Percentiles rank a stretch among this genome's conserved stretches.
These are phyloP conservation scores for Tolypocladium amazonense DNA, from an alignment of 2,329 filamentous ascomycete genomes.

Conservation along the genomic window DNA sequence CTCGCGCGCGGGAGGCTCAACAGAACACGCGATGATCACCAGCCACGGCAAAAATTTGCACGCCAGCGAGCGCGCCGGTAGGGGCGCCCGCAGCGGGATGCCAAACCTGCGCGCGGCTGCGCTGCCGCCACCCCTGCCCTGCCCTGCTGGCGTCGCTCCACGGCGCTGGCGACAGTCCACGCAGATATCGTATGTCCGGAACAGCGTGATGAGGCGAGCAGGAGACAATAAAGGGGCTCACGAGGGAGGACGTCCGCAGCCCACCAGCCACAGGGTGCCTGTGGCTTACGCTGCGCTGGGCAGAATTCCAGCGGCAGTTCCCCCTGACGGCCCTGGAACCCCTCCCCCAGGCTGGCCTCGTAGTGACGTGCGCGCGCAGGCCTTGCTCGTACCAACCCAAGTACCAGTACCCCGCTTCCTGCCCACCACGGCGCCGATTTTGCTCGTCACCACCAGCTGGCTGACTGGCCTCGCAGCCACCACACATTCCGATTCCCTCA, in stretches of 20 bases:
- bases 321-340: not conserved
- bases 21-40: slow-evolving; percentile 4
- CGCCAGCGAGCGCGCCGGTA: not conserved
- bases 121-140: not conserved
- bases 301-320: not conserved
- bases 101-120: not conserved
- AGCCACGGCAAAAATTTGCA: slow-evolving; percentile 4
- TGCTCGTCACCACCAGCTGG: not conserved
- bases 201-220: not conserved
- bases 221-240: not conserved
- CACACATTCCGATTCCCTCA: not conserved
- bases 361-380: not conserved
- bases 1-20: not conserved
- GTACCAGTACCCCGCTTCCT: slow-evolving; percentile 2
- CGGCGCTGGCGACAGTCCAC: not conserved
- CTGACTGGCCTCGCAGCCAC: not conserved
- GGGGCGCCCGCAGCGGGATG: not conserved
- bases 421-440: not conserved
- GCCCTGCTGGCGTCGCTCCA: not conserved
- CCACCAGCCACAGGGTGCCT: not conserved
- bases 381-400: not conserved
- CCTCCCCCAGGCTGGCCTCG: not conserved
- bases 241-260: not conserved
- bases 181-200: not conserved
- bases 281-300: not conserved